Evolutionary conservation across 768 basidiomycete genomes (phyloP).

Genomic region (Myochromella boudieri): DNA sequence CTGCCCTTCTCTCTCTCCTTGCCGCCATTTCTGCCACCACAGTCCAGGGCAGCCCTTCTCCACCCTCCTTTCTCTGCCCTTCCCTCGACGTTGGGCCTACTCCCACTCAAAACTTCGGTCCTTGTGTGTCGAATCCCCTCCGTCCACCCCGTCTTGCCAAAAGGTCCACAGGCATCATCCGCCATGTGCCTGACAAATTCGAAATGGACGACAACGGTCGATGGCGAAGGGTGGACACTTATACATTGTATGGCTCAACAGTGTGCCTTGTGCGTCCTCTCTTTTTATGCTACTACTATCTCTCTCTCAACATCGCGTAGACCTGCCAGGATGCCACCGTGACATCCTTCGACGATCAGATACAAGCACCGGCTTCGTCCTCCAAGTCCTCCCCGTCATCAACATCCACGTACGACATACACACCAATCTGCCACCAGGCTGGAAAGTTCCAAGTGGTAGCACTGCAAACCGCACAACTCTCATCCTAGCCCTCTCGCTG

Average conservation of each 20-base stretch:
- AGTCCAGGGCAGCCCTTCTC: constrained; percentile 49
- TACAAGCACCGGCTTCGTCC: constrained; percentile 21
- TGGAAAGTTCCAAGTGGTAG: constrained; percentile 37
- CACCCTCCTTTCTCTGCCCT: constrained; percentile 65
- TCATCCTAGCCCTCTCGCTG: constrained; percentile 59
- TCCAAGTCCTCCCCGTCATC: constrained; percentile 18
- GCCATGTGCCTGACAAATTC: constrained; percentile 55
- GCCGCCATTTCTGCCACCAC: constrained; percentile 51
- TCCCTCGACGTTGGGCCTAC: constrained; percentile 29
- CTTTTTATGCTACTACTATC: background rate
- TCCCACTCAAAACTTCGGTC: background rate
- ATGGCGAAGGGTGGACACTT: constrained; percentile 56
- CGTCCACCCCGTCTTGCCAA: constrained; percentile 16
- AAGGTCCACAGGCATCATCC: constrained; percentile 11
- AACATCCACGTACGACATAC: constrained; percentile 27
- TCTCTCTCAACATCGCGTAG: constrained; percentile 11
- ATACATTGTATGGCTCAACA: constrained; percentile 72
- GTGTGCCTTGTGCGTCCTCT: constrained; percentile 49
- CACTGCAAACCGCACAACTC: constrained; percentile 35
- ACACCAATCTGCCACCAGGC: constrained; percentile 49
- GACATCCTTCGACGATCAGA: constrained; percentile 31
- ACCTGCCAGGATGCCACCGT: constrained; percentile 26
- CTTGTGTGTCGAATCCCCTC: constrained; percentile 9
- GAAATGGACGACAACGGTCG: constrained; percentile 48
- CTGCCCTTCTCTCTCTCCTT: constrained; percentile 52